Base-by-base conservation (phyloP, 441 rosid genomes). In the Gossypium trilobum region DNA sequence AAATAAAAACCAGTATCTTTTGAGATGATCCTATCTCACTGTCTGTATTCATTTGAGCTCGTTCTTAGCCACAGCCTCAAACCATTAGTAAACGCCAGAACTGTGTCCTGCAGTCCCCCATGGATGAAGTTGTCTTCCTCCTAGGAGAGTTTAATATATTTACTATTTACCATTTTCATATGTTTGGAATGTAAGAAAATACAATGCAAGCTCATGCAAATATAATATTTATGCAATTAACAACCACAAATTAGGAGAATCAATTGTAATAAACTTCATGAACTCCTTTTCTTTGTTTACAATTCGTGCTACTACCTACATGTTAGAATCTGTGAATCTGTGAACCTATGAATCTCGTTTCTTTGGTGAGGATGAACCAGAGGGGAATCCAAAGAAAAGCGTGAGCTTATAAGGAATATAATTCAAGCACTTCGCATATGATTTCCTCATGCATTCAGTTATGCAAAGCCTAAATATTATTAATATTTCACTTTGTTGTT, bases 381-480 rank as follows among this genome's bases (percentile, higher is more conserved):
- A 1, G 19, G 6, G 29, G 51, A 39, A 63, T 39, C 52, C 2
- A 19, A 10, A 63, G 69, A 64, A 64, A 11, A 42, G 11, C 2
- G 14, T 2, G 54, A 19, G 54, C 54, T 33, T 62, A 13, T 51
- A 29, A 29, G 20, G 44, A 31, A 61, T 16, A 61, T 61, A 33
- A 33, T 16, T 16, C 20, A 62, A 62, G 67, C 67, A 33, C 66
- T 61, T 33, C 8, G 48, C 7, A 33, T 36, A 62, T 62, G 48
- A 62, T 60, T 68, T 11, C 56, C 63, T 64, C 48, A 0, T 55
- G 7, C 23, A 55, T 66, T 67, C 20, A 68, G 29, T 61, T 72
- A 52, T 54, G 5, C n/a, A 62, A 23, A 44, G 17, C 54, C 73
- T 66, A 80, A 57, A 39, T 55, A 54, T 25, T 70, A 27, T 68